Base-by-base conservation (phyloP, 306 rosid genomes). In the Cicer yamashitae region DNA sequence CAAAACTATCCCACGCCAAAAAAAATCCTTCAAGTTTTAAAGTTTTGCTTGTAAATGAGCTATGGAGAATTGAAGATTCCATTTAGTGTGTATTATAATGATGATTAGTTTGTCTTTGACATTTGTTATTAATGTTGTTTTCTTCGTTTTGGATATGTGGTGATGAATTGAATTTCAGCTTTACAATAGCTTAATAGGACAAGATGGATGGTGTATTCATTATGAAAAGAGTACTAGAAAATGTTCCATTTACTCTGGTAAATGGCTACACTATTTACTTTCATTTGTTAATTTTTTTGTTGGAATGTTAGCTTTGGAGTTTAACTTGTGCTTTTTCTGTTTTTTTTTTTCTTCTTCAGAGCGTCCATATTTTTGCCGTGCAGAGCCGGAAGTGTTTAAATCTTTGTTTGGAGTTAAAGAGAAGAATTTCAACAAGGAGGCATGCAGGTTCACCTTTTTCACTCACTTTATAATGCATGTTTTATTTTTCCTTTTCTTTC, bases 331-430 rank as follows among this genome's bases (percentile, higher is more conserved):
- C 10, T 20, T 30, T 12, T 37, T 43, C 18, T 30, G 64, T 58
- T 30, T 30, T 41, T 37, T 6, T 2, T 52, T 15, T 47, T 81
- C 25, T 74, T 59, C 34, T 65, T 71, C 85, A 94, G 98, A 94
- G 61, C 98, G 98, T 71, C 97, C 98, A 1, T 90, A 86, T 79
- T 91, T 94, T 77, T 94, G 98, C 63, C 98, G 91, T 4, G 96
- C 82, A 10, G 96, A 94, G 77, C 88, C 94, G 14, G 86, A 85
- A 46, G 81, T 88, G 41, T 90, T 90, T 76, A 58, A 91, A 52
- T 78, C 83, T 15, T 79, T 94, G 79, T 91, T 79, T 71, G 93
- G 94, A 58, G 82, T 91, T 61, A 74, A 77, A 56, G 70, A 85
- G 83, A 88, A 87, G 84, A 85, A 81, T 41, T 90, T 94, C 85